Evolutionary conservation across 2,329 filamentous ascomycete species (phyloP), one percentile per base, ranked within the genome.

Genomic region (Lecanicillium sp.): DNA sequence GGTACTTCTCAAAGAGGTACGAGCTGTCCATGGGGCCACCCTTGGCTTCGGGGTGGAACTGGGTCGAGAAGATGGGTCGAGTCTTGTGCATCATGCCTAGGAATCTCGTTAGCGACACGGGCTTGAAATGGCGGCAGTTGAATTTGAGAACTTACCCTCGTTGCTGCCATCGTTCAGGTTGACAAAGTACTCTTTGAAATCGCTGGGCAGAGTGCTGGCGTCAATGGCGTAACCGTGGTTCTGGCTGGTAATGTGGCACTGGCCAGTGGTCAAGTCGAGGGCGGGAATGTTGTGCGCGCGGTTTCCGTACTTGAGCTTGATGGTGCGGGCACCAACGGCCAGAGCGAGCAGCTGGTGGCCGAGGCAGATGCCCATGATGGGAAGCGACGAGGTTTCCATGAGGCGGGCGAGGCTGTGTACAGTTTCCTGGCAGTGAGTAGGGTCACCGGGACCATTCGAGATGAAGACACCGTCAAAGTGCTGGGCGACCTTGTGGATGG

Each of bases 301-400:
- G 76, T 98, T 98, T 57, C 92, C 92, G 64, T 95, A 98, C 78
- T 96, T 96, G 65, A 98, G 79, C 78, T 96, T 96, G 68, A 94
- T 83, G 45, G 92, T 96, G 53, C 79, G 75, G 39, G 86, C 92
- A 47, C 92, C 92, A 43, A 84, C 75, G 35, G 92, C 88, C 51
- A 95, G 77, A 48, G 89, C 90, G 42, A 98, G 74, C 38, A 98
- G 80, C 73, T 98, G 92, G 67, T 98, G 92, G 48, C 92, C 92
- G 49, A 98, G 78, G 62, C 92, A 98, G 58, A 98, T 96, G 53
- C 92, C 92, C 80, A 98, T 94, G 65, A 98, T 81, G 43, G 92
- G 92, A 25, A 95, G 76, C 52, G 88, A 81, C 34, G 87, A 95
- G 17, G 79, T 81, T 62, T 94, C 85, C 78, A 98, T 95, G 54